Evolutionary conservation across 179 eudicot genomes (phyloP), one percentile per base, ranked within the genome.

Genomic region (Silene noctiflora): DNA sequence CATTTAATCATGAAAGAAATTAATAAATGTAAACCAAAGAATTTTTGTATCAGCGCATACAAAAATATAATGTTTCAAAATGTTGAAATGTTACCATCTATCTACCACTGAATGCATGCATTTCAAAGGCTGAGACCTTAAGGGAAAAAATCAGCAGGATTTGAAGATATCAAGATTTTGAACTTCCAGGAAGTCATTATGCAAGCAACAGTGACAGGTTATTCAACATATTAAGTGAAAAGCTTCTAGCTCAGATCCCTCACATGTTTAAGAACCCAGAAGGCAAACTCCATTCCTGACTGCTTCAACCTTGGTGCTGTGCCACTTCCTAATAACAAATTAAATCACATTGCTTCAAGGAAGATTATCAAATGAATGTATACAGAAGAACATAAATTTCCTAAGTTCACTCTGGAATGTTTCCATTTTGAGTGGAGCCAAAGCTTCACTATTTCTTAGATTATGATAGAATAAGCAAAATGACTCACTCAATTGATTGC

Each of bases 221-320:
- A 21, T 24, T 59, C 6, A 59, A 62, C 22, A 72, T 33, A 25
- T 3, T 25, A 53, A 64, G 33, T 66, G 46, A 39, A 33, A 61
- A 16, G 6, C 39, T 51, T 71, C 35, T 39, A 42, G 78, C 22
- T 55, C 61, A 63, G 55, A 69, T 69, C 61, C 71, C 96, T 87
- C 88, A 94, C 97, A 88, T 94, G 98, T 82, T 94, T 94, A 74
- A 94, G 94, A 78, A 91, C 98, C 98, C 98, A 94, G 55, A 94
- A 96, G 59, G 96, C 90, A 79, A 92, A 94, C 83, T 94, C 98
- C 98, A 94, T 94, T 76, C 98, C 98, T 77, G 89, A 74, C 83
- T 91, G 98, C 90, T 89, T 94, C 85, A 94, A 82, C 86, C 91
- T 88, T 85, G 96, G 86, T 63, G 97, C 90, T 67, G 95, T 90